These are phyloP conservation scores for Colletotrichum graminicola DNA, from an alignment of 2,329 filamentous ascomycete genomes.

Conservation along the genomic window DNA sequence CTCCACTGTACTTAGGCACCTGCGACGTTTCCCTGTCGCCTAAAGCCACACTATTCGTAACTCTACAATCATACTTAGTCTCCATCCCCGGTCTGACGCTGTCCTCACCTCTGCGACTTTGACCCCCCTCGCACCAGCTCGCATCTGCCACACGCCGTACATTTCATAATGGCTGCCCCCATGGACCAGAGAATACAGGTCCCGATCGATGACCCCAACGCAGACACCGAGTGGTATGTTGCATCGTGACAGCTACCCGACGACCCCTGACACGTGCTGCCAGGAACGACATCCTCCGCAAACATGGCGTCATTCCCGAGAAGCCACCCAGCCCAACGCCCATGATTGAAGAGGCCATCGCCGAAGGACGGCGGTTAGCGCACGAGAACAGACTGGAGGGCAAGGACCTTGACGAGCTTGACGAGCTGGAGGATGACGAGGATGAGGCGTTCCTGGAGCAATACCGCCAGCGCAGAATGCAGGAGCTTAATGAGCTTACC, in stretches of 20 bases:
- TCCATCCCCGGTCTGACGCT: background rate
- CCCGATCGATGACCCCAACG: slow-evolving; percentile 93
- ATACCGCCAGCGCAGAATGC: slow-evolving; percentile 89
- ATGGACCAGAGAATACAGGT: slow-evolving; percentile 77
- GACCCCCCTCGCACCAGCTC: background rate
- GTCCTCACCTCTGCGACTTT: background rate
- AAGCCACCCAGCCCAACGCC: slow-evolving; percentile 96
- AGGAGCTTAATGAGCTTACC: slow-evolving; percentile 81
- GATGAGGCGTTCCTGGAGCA: slow-evolving; percentile 91
- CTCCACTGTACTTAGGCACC: slow-evolving; percentile 18
- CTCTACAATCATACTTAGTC: background rate
- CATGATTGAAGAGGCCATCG: slow-evolving; percentile 93
- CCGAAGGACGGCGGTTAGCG: slow-evolving; percentile 84
- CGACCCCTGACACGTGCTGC: slow-evolving; percentile 35
- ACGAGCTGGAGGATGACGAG: slow-evolving; percentile 94
- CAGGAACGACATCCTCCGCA: slow-evolving; percentile 98
- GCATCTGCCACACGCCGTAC: background rate
- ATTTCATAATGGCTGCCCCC: slow-evolving; percentile 68
- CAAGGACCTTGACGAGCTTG: slow-evolving; percentile 93
- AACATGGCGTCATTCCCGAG: slow-evolving; percentile 97
- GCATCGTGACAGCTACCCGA: slow-evolving; percentile 44
- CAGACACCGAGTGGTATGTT: slow-evolving; percentile 93
- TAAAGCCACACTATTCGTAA: background rate
- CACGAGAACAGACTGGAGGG: slow-evolving; percentile 94
- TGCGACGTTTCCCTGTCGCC: slow-evolving; percentile 23